Conservation (phyloP, 495 filamentous ascomycete genomes). For the Amphirosellinia nigrospora region DNA sequence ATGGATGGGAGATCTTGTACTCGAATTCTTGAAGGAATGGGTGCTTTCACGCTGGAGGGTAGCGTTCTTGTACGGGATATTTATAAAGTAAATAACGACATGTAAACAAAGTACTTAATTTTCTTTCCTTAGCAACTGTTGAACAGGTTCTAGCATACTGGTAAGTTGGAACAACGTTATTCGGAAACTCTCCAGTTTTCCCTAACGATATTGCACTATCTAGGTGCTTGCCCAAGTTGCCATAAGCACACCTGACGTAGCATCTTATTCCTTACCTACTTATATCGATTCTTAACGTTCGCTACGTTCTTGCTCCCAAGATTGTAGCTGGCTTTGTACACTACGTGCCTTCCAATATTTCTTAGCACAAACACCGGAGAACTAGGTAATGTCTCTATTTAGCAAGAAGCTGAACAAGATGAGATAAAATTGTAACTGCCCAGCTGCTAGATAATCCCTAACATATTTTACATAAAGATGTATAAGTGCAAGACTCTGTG, state of each 20-base stretch:
- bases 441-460: no score
- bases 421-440: not conserved
- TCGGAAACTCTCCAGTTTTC: no score
- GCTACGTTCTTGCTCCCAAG: not conserved
- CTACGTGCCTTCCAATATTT: not conserved
- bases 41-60: not conserved
- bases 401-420: not conserved
- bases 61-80: not conserved
- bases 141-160: not conserved
- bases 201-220: no score
- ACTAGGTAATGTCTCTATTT: no score
- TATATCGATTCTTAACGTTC: not conserved
- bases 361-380: no score
- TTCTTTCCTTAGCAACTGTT: not conserved
- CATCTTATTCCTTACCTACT: not conserved
- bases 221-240: no score
- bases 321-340: not conserved
- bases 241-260: not conserved
- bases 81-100: not conserved
- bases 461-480: no score
- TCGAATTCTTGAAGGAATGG: not conserved
- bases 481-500: not conserved
- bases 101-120: constrained; percentile 9
- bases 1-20: not conserved
- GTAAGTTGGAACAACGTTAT: no score